Evolutionary conservation across 192 early-diverging fungal species (phyloP), one percentile per base, ranked within the genome.

Genomic region (Podila epicladia): DNA sequence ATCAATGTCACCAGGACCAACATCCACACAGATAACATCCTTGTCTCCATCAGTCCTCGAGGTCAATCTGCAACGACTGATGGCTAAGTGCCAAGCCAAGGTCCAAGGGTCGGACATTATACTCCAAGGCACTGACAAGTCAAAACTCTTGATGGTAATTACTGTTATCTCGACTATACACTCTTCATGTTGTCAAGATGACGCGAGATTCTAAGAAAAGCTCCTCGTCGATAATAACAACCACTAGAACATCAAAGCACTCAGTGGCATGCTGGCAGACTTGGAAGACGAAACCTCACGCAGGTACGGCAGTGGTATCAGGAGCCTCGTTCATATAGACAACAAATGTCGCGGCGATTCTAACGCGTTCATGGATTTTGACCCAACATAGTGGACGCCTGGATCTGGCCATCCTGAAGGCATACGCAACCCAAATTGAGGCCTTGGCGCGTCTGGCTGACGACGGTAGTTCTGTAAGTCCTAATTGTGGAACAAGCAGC

Each of bases 11-110:
- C 53, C 24, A 37, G 35, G 35, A 55, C 53, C 53, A 55, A 5
- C 19, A 12, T n/a, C 53, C 19, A 9, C 53, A 4, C 19, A 8
- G 17, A 7, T 26, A 24, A 55, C 53, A 24, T 31, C 66, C 20
- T 48, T 32, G 31, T 32, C 71, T 1, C 77, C 77, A 4, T 72
- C 77, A 4, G 57, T 72, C 12, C 35, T 69, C 13, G 77, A 80
- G 29, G 58, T 80, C 32, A 80, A 80, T 33, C 53, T 80, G 20
- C 49, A 65, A 1, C 77, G 77, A 22, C 66, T 80, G 33, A 69
- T 80, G 66, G 71, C 64, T 7, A 80, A 80, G 37, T 73, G 77
- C 24, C 65, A 73, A 31, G 66, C 57, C 38, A 80, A 60, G 58
- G 63, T 59, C 24, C 50, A 67, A 5, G 57, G 65, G 4, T 63